Evolutionary conservation across 495 filamentous ascomycete species (phyloP), one percentile per base, ranked within the genome.

Genomic region (Opeltia flavorubescens): DNA sequence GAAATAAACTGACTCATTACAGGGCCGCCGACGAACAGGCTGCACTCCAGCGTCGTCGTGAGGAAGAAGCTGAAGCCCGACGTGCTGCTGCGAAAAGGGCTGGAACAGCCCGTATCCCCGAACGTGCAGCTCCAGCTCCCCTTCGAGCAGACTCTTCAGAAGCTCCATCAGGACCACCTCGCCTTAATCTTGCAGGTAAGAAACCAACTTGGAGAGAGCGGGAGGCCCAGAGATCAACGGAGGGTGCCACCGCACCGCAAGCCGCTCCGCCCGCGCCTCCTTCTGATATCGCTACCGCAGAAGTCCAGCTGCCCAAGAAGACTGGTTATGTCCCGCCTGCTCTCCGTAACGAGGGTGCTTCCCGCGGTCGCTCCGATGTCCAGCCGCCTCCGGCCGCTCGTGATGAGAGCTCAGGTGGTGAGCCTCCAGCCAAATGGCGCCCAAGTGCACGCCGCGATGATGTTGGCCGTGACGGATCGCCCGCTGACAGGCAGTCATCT

Each of bases 191-290:
- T 47, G 69, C 73, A 44, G 78, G 78, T 48, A 67, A 61, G 57
- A 79, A 78, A 62, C 66, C 76, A 28, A 77, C 71, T 56, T 95
- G 88, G 88, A 81, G 88, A 64, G 88, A 95, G n/a, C 76, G 85
- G 36, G 68, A 84, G 62, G 83, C 82, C 38, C 77, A 77, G 51
- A 86, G 75, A 63, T 62, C 64, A 46, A 61, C 68, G 36, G 57
- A 59, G 27, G 67, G 59, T 34, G 58, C 40, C 36, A 52, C 46
- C 26, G 28, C 41, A 20, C 30, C 26, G 25, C 51, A 54, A 24
- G 51, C 65, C 38, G 38, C 57, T 48, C 51, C 55, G 52, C 15
- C 61, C 53, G 44, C 56, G 55, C 40, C 60, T 65, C 11, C 62
- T 65, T 23, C 51, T 62, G 24, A 59, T 60, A 38, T 64, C 31